These are phyloP conservation scores for Diaporthe humulicola DNA, from an alignment of 2,329 filamentous ascomycete species.

Conservation along the genomic window DNA sequence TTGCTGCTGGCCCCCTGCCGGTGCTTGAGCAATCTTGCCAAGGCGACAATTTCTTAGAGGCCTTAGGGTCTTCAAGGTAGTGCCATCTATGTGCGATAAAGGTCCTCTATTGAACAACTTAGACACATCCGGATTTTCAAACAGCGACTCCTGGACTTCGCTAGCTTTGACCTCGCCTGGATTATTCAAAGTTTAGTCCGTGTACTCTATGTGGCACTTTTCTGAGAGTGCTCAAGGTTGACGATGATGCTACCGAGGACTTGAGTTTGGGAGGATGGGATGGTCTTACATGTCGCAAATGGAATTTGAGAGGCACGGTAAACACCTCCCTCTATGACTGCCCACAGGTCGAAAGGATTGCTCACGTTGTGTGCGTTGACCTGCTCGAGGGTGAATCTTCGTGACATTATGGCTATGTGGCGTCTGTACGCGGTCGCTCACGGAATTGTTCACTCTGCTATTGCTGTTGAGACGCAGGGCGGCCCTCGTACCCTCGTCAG, in stretches of 20 bases:
- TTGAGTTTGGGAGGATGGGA: background rate
- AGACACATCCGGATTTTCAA: background rate
- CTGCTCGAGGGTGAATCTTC: background rate
- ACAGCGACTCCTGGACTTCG: accelerated
- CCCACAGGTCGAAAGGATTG: background rate
- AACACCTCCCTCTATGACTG: background rate
- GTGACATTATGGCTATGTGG: background rate
- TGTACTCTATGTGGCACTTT: background rate
- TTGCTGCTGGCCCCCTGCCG: background rate
- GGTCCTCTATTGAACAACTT: background rate
- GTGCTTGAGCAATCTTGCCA: background rate
- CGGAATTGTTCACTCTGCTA: background rate
- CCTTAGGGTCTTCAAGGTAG: background rate
- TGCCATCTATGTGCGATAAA: background rate
- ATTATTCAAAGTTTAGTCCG: background rate
- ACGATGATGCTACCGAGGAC: background rate
- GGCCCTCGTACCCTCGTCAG: background rate
- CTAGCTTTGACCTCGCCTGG: accelerated
- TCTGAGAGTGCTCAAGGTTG: background rate
- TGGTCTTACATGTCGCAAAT: background rate
- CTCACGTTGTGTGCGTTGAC: background rate
- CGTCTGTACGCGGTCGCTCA: background rate
- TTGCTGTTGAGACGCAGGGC: background rate
- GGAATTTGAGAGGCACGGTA: background rate
- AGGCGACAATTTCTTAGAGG: background rate